These are phyloP conservation scores for Saccharomycopsis javanensis DNA, from an alignment of 805 yeast species.

Conservation along the genomic window DNA sequence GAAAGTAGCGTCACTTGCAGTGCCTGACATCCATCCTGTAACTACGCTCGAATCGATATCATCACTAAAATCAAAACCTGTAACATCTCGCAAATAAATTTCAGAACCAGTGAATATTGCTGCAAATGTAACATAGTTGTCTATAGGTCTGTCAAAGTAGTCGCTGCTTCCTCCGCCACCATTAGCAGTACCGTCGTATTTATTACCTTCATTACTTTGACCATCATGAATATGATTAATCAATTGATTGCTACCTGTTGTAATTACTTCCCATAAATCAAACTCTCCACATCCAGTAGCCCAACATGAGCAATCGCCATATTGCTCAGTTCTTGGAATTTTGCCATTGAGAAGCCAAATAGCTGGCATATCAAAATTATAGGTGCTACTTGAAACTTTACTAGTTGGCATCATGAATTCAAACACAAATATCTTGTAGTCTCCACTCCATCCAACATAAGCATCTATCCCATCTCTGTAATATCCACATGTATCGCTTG, in stretches of 20 bases:
- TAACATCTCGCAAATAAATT: slow-evolving; percentile 50
- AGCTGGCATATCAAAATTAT: slow-evolving; percentile 93
- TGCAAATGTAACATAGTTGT: slow-evolving; percentile 77
- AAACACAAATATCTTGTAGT: slow-evolving; percentile 74
- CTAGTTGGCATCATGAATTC: slow-evolving; percentile 87
- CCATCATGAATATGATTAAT: slow-evolving; percentile 66
- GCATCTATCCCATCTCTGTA: slow-evolving; percentile 84
- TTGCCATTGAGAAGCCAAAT: slow-evolving; percentile 92
- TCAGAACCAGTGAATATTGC: slow-evolving; percentile 56
- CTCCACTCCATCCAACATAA: slow-evolving; percentile 86
- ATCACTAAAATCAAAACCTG: slow-evolving; percentile 41
- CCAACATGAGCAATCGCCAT: slow-evolving; percentile 98
- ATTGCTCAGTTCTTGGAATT: slow-evolving; percentile 93
- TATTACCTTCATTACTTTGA: slow-evolving; percentile 71
- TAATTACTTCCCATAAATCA: slow-evolving; percentile 83
- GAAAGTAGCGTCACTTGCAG: slow-evolving; percentile 1
- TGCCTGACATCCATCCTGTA: slow-evolving; percentile 35
- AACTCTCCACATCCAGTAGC: slow-evolving; percentile 95
- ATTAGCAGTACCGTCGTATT: slow-evolving; percentile 45
- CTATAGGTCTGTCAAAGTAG: slow-evolving; percentile 80
- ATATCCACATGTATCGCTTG: slow-evolving; percentile 61
- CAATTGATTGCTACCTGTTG: slow-evolving; percentile 51
- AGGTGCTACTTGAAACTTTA: slow-evolving; percentile 29
- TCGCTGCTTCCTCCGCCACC: slow-evolving; percentile 64
- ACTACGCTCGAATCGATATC: slow-evolving; percentile 50